Base-by-base conservation (phyloP, 768 basidiomycete genomes). In the Hericium coralloides region DNA sequence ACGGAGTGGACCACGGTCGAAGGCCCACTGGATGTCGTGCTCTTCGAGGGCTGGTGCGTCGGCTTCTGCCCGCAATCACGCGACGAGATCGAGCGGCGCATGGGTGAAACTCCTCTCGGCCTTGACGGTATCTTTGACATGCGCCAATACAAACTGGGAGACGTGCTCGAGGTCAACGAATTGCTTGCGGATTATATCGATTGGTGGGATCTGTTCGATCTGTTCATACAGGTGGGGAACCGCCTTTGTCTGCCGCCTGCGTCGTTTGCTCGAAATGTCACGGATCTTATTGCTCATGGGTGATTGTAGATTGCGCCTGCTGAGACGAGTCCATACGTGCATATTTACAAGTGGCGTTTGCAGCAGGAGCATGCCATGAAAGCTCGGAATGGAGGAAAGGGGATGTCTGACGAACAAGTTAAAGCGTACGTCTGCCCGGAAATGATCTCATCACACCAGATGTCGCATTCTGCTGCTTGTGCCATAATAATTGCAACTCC, bases 21-120 rank as follows among this genome's bases (percentile, higher is more conserved):
- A 60, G 66, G 75, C 66, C 78, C 78, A 0, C 59, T 87, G 5
- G 92, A 99, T 66, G 74, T 98, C 14, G 86, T 98, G 52, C 78
- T 99, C 51, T 73, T 99, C 51, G 97, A 99, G 73, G 97, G 97
- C 10, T 99, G 97, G 97, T 93, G 87, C 70, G 82, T 89, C 22
- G 95, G 95, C 0, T 98, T 97, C 67, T 76, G 78, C 52, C 85
- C 92, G 1, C 74, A 91, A 6, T 63, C 73, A 0, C 49, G 61
- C 17, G 69, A 73, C 10, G 79, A 81, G 58, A 67, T 92, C 37
- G 75, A 81, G 47, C 66, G 66, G 39, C 73, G 77, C 31, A 92
- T 86, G 80, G 68, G 73, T 12, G 53, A 60, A 20, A 62, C 68
- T 41, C 73, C 73, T 2, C 58, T 63, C 56, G 58, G 69, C 6